Evolutionary conservation across 768 basidiomycete genomes (phyloP), one percentile per base, ranked within the genome.

Genomic region (Xanthoconium purpureum): DNA sequence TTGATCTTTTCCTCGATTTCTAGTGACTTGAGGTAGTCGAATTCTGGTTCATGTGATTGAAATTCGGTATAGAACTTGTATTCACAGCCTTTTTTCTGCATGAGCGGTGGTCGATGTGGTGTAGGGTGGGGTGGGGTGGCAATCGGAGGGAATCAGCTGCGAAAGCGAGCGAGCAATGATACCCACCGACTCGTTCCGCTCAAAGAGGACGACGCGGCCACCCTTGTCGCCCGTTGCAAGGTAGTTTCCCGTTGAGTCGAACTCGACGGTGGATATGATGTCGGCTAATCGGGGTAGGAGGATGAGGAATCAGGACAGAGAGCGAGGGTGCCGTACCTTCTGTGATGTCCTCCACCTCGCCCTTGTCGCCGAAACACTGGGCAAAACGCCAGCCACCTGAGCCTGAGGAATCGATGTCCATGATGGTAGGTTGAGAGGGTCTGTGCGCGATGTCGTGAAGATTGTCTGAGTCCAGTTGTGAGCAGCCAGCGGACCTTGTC

Each of bases 1-100:
- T 99, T 99, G 81, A 99, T 99, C 88, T 99, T 99, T 83, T 99
- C 97, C 77, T 99, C 97, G 75, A 99, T 99, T 82, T 99, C 97
- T 64, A 99, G 80, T 24, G 94, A 97, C 81, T 99, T 99, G 70
- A 99, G 87, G 74, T 99, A 99, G 78, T 99, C 97, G 74, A 99
- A 99, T 74, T 99, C 97, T 53, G 97, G 97, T 73, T 99, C 97
- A 73, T 99, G 97, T 45, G 93, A 95, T 80, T 99, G 97, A 72
- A 98, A 97, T 76, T 99, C 97, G 50, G 97, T 99, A 74, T 98
- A 98, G 76, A 99, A 99, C 75, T 98, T 98, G 85, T 99, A 99
- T 78, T 99, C 97, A 79, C 97, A 99, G 62, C 94, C 94, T 73
- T 97, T 98, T 91, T 99, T 98, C 94, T 97, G 69, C 60, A 52